Base-by-base conservation (phyloP, 164 flowering plant species). In the Paratinospora sagittata region DNA sequence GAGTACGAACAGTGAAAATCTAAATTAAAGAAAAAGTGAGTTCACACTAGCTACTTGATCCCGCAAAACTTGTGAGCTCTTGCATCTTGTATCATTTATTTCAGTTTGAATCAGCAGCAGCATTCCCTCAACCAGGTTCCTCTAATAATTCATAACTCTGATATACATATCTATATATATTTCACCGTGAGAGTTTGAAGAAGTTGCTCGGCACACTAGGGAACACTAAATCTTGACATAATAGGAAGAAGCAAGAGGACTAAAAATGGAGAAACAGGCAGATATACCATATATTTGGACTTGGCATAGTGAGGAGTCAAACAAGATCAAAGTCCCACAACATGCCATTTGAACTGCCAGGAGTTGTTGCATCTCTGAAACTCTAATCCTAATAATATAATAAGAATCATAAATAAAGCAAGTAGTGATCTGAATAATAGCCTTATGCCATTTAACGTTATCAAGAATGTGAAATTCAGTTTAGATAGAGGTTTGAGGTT, bases 341-440 rank as follows among this genome's bases (percentile, higher is more conserved):
- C 90, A 90, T 76, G 74, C 88, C 89, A 78, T 87, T 92, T 27
- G 93, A 92, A 77, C 92, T 90, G 26, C 82, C 86, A 55, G 97
- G 90, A 1, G 82, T 83, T 55, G 80, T 74, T 16, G 82, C 76
- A 70, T 86, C 89, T 47, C 77, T 85, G 19, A 90, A 85, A 84
- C 93, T 89, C 77, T 81, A 88, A 57, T 87, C 97, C 93, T 93
- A 87, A 68, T 69, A 14, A 49, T 14, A 11, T 1, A 49, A 49
- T 1, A 49, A 49, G 16, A 49, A 19, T 49, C 57, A 49, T 19
- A 49, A 49, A n/a, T 19, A 19, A 49, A 49, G 16, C 13, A 1
- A 7, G 43, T 11, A 39, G 43, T 39, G 43, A 39, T 39, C 43
- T 1, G 43, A 39, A n/a, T n/a, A n/a, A n/a, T n/a, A n/a, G n/a